A percentile compares a stretch with the other conserved stretches of the same genome.
Conservation (phyloP, 2,329 filamentous ascomycete genomes). For the Penicillium digitatum region DNA sequence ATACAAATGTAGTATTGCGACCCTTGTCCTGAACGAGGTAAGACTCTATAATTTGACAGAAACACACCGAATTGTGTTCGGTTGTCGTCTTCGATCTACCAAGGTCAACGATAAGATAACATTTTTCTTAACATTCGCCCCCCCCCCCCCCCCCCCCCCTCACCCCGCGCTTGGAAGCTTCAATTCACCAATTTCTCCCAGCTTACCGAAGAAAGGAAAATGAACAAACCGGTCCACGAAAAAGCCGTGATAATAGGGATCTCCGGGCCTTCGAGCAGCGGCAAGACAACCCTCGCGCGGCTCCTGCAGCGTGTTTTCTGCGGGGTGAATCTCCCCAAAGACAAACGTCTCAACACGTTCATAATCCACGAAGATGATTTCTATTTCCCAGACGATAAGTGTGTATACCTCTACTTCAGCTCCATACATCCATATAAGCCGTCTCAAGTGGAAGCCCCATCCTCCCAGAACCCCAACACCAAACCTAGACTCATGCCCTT, state of each 20-base stretch:
- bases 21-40: no score
- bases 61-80: no score
- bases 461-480: not conserved
- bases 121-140: no score
- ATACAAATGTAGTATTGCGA: no score
- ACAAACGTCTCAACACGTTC: slow-evolving; percentile 46
- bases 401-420: slow-evolving; percentile 26
- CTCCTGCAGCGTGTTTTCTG: slow-evolving; percentile 79
- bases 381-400: slow-evolving; percentile 75
- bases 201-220: slow-evolving; percentile 6
- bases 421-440: not conserved
- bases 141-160: no score
- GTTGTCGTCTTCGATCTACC: no score
- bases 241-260: slow-evolving; percentile 66
- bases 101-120: slow-evolving; percentile 1
- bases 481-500: no score
- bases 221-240: not conserved
- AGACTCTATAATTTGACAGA: no score
- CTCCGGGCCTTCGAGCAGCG: slow-evolving; percentile 85
- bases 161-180: not conserved
- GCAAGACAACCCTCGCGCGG: slow-evolving; percentile 89
- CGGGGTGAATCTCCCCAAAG: slow-evolving; percentile 7
- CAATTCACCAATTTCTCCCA: slow-evolving; percentile 1
- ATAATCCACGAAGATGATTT: slow-evolving; percentile 97
- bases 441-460: not conserved